These are phyloP conservation scores for Suillus hirtellus DNA, from an alignment of 768 basidiomycete genomes.

Conservation along the genomic window DNA sequence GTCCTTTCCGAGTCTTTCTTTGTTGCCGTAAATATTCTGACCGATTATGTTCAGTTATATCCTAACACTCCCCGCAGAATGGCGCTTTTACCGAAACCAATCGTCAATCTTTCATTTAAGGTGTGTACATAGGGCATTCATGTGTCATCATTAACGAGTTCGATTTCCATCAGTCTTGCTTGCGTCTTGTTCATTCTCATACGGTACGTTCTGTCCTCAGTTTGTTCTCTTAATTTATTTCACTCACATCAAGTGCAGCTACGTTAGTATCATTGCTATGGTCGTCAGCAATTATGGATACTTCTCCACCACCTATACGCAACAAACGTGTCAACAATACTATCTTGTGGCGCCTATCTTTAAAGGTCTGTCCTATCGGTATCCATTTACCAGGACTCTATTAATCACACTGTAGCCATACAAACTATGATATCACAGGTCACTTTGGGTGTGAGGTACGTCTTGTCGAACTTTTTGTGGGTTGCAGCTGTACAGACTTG, in stretches of 20 bases:
- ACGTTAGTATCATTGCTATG: constrained; percentile 48
- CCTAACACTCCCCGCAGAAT: constrained; percentile 34
- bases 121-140: constrained; percentile 14
- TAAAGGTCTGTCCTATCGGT: constrained; percentile 47
- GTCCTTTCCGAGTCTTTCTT: constrained; percentile 16
- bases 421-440: constrained; percentile 67
- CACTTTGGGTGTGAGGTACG: constrained; percentile 61
- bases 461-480: constrained; percentile 35
- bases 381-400: neutral
- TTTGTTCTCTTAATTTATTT: neutral
- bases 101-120: constrained; percentile 27
- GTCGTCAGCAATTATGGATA: constrained; percentile 58
- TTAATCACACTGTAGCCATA: constrained; percentile 19
- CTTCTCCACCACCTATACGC: constrained; percentile 52
- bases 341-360: constrained; percentile 55
- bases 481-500: neutral
- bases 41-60: constrained; percentile 25
- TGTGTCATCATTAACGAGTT: neutral
- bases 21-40: neutral
- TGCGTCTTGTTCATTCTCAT: constrained; percentile 31
- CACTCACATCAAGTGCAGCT: constrained; percentile 18
- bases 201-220: constrained; percentile 19
- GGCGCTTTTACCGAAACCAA: constrained; percentile 36
- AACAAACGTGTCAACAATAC: constrained; percentile 45
- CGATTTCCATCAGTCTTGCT: constrained; percentile 22